phyloP scores from a whole-genome alignment of 257 asterid genomes.

The Nyctanthes arbortristis region DNA sequence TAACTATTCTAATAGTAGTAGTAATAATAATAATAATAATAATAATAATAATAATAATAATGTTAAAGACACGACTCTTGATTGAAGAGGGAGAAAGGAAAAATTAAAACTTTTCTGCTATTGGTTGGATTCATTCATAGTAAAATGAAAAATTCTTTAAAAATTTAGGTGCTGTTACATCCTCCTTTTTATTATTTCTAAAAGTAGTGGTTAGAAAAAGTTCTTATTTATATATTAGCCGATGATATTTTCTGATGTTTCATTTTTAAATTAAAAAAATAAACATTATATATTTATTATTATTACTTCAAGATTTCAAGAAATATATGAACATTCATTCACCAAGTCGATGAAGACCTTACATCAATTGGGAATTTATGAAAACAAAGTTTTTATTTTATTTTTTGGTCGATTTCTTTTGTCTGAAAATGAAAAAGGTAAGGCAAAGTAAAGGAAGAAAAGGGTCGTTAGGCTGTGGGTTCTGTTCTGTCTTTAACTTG shows the following conservation, averaged over 20 bases:
- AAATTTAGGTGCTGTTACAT: neutral
- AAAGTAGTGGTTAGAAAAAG: slow-evolving; percentile 13
- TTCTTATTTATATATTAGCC: slow-evolving; percentile 1
- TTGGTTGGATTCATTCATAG: neutral
- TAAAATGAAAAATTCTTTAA: neutral
- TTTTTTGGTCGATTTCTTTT: neutral
- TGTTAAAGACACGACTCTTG: too few species aligned
- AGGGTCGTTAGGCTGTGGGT: slow-evolving; percentile 67
- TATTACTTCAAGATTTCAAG: neutral
- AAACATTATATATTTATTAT: neutral
- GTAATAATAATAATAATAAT: too few species aligned
- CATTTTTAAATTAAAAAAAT: too few species aligned
- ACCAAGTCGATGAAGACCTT: slow-evolving; percentile 45
- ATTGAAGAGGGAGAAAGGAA: too few species aligned
- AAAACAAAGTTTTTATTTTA: slow-evolving; percentile 23
- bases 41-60: too few species aligned
- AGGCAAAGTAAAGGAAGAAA: slow-evolving; percentile 46
- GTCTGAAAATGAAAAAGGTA: slow-evolving; percentile 32
- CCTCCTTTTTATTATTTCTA: neutral
- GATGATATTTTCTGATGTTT: slow-evolving; percentile 30
- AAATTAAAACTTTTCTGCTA: neutral
- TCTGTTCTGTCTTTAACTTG: slow-evolving; percentile 93
- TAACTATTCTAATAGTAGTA: too few species aligned
- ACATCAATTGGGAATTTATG: slow-evolving; percentile 7
- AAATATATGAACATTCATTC: slow-evolving; percentile 34